Evolutionary conservation across 1,284 basidiomycete species (phyloP).

Genomic region (Cryptococcus sp.): DNA sequence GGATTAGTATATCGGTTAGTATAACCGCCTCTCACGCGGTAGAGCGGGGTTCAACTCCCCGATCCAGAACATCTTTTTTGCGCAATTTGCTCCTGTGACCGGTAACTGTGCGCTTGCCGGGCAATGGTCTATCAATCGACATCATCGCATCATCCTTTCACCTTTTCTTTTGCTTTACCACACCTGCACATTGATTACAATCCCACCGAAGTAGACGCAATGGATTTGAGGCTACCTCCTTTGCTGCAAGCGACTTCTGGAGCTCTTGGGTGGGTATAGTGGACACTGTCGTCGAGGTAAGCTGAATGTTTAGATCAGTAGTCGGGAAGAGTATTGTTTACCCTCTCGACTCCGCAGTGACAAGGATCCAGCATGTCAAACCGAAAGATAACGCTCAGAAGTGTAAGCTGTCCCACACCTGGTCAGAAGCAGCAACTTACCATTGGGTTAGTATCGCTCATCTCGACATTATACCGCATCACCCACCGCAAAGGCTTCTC

Average conservation of each 20-base stretch:
- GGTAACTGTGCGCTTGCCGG: too few species aligned
- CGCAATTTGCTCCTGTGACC: too few species aligned
- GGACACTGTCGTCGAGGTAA: background rate
- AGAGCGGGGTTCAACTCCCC: too few species aligned
- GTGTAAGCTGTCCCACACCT: conserved; percentile 9
- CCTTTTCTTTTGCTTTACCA: too few species aligned
- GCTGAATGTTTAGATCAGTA: conserved; percentile 25
- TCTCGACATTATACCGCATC: conserved; percentile 20
- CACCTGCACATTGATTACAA: too few species aligned
- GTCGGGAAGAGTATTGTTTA: conserved; percentile 49
- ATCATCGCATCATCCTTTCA: too few species aligned
- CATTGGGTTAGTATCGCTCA: conserved; percentile 20
- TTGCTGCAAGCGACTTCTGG: conserved; percentile 49
- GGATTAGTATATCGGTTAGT: too few species aligned
- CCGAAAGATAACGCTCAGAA: conserved; percentile 9
- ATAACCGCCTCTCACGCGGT: too few species aligned
- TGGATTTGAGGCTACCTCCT: conserved; percentile 42
- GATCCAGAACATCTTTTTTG: too few species aligned
- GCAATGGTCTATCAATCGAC: too few species aligned
- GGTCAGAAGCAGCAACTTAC: conserved; percentile 5
- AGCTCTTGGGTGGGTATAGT: conserved; percentile 35
- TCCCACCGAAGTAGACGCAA: too few species aligned
- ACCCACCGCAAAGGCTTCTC: conserved; percentile 22
- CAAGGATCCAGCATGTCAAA: conserved; percentile 36
- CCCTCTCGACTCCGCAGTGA: conserved; percentile 49